Evolutionary conservation across 139 green algal genomes (phyloP).

Genomic region (Tetraselmis chui): DNA sequence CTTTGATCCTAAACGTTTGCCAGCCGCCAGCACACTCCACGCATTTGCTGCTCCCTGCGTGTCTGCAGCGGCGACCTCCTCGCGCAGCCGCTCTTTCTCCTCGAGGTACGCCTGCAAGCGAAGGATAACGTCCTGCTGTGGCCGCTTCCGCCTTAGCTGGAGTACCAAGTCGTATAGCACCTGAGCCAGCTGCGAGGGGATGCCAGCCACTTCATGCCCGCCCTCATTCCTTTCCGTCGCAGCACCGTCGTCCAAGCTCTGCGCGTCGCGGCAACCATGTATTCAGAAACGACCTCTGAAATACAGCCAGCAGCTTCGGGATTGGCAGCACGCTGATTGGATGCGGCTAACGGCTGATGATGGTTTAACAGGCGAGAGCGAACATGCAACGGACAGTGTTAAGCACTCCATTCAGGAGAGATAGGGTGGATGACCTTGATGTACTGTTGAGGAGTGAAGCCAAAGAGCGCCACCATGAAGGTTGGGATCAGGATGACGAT

Average conservation of each 20-base stretch:
- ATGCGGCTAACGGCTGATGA: too few relatives aligned
- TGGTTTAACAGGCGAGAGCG: too few relatives aligned
- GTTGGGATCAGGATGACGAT: neutral
- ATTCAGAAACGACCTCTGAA: too few relatives aligned
- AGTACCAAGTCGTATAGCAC: neutral
- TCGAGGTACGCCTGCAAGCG: neutral
- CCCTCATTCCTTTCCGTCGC: neutral
- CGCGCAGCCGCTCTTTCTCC: neutral
- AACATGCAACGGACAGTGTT: neutral
- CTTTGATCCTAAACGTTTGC: too few relatives aligned
- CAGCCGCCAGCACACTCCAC: too few relatives aligned
- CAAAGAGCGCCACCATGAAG: neutral
- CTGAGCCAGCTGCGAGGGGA: neutral
- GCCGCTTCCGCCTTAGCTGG: neutral
- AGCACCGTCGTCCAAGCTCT: too few relatives aligned
- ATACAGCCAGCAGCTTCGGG: too few relatives aligned
- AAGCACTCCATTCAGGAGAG: neutral
- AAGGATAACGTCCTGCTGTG: neutral
- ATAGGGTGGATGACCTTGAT: neutral
- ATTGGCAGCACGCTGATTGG: too few relatives aligned
- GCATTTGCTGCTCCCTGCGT: too few relatives aligned
- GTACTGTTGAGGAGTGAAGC: neutral
- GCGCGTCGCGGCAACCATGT: too few relatives aligned
- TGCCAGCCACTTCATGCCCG: neutral
- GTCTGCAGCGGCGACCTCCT: neutral